Base-by-base conservation (phyloP, 306 rosid genomes). In the Geum urbanum region DNA sequence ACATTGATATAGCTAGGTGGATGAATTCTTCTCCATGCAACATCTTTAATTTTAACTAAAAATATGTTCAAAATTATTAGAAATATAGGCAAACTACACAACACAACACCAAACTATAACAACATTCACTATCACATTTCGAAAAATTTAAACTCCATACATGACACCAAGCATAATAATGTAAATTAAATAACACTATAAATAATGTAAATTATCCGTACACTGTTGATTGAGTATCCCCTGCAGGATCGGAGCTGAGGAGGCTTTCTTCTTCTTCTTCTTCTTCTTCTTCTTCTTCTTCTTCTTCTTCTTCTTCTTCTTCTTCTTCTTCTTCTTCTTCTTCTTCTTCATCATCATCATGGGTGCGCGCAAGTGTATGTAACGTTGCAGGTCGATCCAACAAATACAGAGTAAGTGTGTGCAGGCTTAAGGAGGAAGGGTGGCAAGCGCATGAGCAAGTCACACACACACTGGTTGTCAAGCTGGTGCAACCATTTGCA, bases 381-480 rank as follows among this genome's bases (percentile, higher is more conserved):
- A 68, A 84, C 76, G 4, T 57, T 59, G 80, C 97, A 90, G 4
- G 73, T 41, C 8, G 84, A 85, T 22, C 87, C 88, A 10, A 94
- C 69, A 15, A 7, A 8, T n/a, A 90, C 7, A 1, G 82, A n/a
- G 82, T 84, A 84, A 27, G 63, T 61, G 76, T 94, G 98, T 46
- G 54, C 9, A 20, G 98, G 90, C 77, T 82, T 86, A 15, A 60
- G 35, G 18, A 90, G 89, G 81, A 88, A 94, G n/a, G 76, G 47
- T 5, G 98, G 92, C 86, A 92, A 72, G 43, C 57, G 89, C 55
- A 66, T 49, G 4, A 92, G 82, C 70, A 85, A 27, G 9, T 88
- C 89, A 68, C 98, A 90, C 27, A 90, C 90, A 45, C 98, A 92
- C 35, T 84, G 74, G 63, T 15, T 72, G 52, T 90, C 97, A 9